Evolutionary conservation across 1,139 yeast species (phyloP), one percentile per base, ranked within the genome.

Genomic region (Nakaseomyces delphensis): DNA sequence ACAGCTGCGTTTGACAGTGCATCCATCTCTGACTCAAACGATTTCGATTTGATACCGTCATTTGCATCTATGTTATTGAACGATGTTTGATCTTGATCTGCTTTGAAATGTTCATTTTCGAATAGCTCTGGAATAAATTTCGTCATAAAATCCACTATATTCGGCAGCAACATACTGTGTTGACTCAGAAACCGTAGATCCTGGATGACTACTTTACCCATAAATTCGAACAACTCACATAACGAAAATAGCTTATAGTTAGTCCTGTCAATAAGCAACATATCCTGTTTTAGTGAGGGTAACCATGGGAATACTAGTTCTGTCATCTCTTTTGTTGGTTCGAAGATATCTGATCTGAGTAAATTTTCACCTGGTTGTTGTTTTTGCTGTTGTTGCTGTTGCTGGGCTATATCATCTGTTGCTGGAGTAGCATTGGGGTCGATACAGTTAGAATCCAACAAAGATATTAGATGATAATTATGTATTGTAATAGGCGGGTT

Each of bases 271-370:
- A 50, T 42, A 6, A 50, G 38, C 35, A 50, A 41, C 43, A 58
- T 46, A 38, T 60, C 63, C 37, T 53, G 51, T 43, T 52, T 53
- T 37, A 60, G 44, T 6, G 46, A 43, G 11, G 51, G 45, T 31
- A 60, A 46, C 65, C 65, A 60, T 1, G 63, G 63, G 39, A 58
- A 60, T 1, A 60, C 53, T 15, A 48, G 20, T 32, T 49, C 40
- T 18, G 49, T 48, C 36, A 58, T 44, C 11, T 52, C 54, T 15
- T 41, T 44, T 1, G 56, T 43, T 3, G 61, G 59, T 29, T 51
- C 48, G 36, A 56, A 53, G 2, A 44, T 38, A 19, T 50, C 45
- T n/a, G 57, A 50, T 40, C 59, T 48, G 27, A 47, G 39, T 20
- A 53, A 43, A 32, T 33, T 47, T 7, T 31, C 36, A 27, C 43